Base-by-base conservation (phyloP, 148 eudicot species). In the Bassia scoparia region DNA sequence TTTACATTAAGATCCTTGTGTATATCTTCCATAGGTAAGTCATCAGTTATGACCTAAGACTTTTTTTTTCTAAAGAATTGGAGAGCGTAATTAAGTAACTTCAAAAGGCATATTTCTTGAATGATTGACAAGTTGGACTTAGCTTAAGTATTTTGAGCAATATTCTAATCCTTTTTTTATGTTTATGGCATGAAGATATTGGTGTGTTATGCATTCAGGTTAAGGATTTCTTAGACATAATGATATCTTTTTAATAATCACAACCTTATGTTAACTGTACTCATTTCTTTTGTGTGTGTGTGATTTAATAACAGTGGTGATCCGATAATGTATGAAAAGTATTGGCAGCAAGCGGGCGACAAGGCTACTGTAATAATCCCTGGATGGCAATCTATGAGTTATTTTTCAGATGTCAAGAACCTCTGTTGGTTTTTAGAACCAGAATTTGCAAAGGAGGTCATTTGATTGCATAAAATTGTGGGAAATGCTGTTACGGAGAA, bases 391-490 rank as follows among this genome's bases (percentile, higher is more conserved):
- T n/a, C n/a, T n/a, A n/a, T n/a, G n/a, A n/a, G n/a, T n/a, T n/a
- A n/a, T 79, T 91, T 95, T 67, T 89, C 97, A 0, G 97, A 95
- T 81, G 76, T 77, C 29, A 83, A 48, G 68, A 91, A 84, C 59
- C 61, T 89, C 20, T 95, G 98, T 86, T 95, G 98, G 98, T 95
- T 95, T 80, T 74, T 95, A 73, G 97, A 89, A 78, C 87, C 91
- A 2, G 83, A 79, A 60, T 84, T 95, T 50, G 96, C 80, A 10
- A 86, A 75, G 65, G 87, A 87, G 44, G 84, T 91, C 30, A 61
- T 78, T n/a, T 83, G 91, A 66, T 46, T 95, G 78, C 98, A 95
- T 74, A 69, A 83, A 20, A 49, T 87, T 79, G 97, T 91, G 3
- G 96, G 93, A 27, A 95, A 95, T 70, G 97, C 97, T 0, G 71